Conservation (phyloP, 2,329 filamentous ascomycete species). For the Didymosphaeria variabile region DNA sequence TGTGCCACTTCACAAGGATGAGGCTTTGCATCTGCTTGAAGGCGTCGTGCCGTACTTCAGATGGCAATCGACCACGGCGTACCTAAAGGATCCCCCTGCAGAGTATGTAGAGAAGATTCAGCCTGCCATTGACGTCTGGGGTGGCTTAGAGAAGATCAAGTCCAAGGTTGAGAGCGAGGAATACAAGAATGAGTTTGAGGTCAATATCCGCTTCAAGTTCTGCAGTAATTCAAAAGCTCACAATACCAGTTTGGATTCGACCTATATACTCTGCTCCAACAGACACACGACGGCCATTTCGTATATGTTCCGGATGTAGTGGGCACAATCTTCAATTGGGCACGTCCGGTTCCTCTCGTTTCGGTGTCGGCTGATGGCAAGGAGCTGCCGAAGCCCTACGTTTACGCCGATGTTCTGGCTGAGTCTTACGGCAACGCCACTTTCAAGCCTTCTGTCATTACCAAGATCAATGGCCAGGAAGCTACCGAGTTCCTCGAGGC, state of each 20-base stretch:
- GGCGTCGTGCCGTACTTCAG: constrained; percentile 56
- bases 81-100: constrained; percentile 55
- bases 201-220: constrained; percentile 18
- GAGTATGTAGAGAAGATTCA: constrained; percentile 59
- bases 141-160: constrained; percentile 50
- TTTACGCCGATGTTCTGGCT: constrained; percentile 58
- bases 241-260: constrained; percentile 43
- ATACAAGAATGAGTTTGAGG: constrained; percentile 54
- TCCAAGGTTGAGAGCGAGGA: constrained; percentile 46
- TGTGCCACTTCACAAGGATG: constrained; percentile 56
- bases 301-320: constrained; percentile 64
- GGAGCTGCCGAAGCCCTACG: constrained; percentile 64
- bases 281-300: constrained; percentile 73
- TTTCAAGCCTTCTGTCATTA: constrained; percentile 59
- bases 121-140: constrained; percentile 53
- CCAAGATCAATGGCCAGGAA: constrained; percentile 66
- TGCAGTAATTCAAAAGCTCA: not conserved
- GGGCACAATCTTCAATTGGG: constrained; percentile 61
- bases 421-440: constrained; percentile 52
- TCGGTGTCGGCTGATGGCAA: constrained; percentile 66
- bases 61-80: constrained; percentile 58
- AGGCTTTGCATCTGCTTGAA: constrained; percentile 52
- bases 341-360: constrained; percentile 61
- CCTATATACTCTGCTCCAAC: constrained; percentile 55
- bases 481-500: constrained; percentile 60